Conservation (phyloP, 805 yeast genomes). For the Zygosaccharomyces bisporus region DNA sequence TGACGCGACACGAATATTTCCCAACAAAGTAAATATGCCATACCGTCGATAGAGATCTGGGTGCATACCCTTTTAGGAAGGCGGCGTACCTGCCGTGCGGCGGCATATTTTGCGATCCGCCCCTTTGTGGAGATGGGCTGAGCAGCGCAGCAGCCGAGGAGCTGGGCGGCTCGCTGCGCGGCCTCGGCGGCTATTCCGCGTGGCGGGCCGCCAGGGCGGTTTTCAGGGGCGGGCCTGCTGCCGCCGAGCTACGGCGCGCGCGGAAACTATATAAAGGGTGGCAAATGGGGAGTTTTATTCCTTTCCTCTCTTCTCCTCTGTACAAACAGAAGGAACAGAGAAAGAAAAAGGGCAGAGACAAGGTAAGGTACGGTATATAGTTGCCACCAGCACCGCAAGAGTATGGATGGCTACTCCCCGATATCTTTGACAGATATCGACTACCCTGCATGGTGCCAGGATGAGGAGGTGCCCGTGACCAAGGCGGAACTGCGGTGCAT, state of each 20-base stretch:
- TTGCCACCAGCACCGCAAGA: too few species aligned
- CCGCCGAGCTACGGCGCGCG: too few species aligned
- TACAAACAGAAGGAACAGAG: too few species aligned
- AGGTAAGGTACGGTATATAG: too few species aligned
- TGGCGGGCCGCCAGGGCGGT: too few species aligned
- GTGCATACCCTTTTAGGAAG: neutral
- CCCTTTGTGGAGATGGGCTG: neutral
- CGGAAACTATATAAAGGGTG: neutral
- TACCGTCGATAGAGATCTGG: neutral
- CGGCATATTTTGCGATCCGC: neutral
- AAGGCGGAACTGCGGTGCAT: slow-evolving; percentile 58
- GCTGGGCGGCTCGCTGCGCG: neutral
- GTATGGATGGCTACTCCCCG: slow-evolving; percentile 11
- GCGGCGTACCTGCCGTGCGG: neutral
- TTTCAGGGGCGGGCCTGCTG: too few species aligned
- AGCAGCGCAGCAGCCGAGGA: neutral
- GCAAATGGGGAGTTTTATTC: neutral
- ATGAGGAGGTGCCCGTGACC: slow-evolving; percentile 65
- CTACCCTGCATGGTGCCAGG: slow-evolving; percentile 38
- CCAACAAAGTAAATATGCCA: neutral
- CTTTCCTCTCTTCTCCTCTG: too few species aligned
- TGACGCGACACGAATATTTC: neutral
- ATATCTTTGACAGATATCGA: slow-evolving; percentile 26
- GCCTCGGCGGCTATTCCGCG: too few species aligned
- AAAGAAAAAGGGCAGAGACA: too few species aligned